A percentile compares a stretch with the other conserved stretches of the same genome.
Evolutionary conservation across 805 yeast genomes (phyloP).

Genomic region (Priceomyces fermenticarens): DNA sequence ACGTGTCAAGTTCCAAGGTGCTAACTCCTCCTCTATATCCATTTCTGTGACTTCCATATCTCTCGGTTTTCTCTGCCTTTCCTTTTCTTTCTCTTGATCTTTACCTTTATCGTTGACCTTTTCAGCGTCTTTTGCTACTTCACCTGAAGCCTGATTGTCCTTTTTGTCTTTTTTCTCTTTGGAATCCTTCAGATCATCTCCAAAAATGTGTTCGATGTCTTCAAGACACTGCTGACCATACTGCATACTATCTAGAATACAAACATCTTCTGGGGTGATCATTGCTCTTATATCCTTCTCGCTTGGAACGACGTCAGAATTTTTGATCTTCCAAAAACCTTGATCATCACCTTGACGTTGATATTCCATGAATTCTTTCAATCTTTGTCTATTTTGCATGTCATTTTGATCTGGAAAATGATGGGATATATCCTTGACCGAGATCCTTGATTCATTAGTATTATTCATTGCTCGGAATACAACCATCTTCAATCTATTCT

Average conservation of each 20-base stretch:
- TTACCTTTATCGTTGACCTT: conserved; percentile 12
- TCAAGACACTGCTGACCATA: conserved; percentile 87
- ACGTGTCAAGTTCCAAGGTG: conserved; percentile 93
- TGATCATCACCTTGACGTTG: conserved; percentile 93
- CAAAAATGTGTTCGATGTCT: conserved; percentile 62
- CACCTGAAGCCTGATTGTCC: conserved; percentile 26
- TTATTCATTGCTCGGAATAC: conserved; percentile 84
- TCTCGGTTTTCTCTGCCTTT: conserved; percentile 28
- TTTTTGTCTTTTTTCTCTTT: conserved; percentile 28
- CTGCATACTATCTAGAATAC: conserved; percentile 87
- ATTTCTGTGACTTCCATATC: conserved; percentile 48
- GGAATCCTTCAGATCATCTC: conserved; percentile 28
- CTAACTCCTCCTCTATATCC: conserved; percentile 75
- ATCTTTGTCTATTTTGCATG: conserved; percentile 92
- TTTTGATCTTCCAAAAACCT: conserved; percentile 88
- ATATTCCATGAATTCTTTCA: conserved; percentile 97
- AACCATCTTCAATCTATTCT: conserved; percentile 89
- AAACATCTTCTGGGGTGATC: conserved; percentile 89
- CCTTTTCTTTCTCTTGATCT: conserved; percentile 16
- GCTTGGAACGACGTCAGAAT: conserved; percentile 55
- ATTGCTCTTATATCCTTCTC: conserved; percentile 77
- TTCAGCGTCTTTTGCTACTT: conserved; percentile 18
- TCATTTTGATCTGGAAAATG: conserved; percentile 98
- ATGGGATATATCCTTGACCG: conserved; percentile 81
- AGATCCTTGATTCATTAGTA: conserved; percentile 66